phyloP scores from a whole-genome alignment of 306 rosid species.

The Vigna unguiculata region DNA sequence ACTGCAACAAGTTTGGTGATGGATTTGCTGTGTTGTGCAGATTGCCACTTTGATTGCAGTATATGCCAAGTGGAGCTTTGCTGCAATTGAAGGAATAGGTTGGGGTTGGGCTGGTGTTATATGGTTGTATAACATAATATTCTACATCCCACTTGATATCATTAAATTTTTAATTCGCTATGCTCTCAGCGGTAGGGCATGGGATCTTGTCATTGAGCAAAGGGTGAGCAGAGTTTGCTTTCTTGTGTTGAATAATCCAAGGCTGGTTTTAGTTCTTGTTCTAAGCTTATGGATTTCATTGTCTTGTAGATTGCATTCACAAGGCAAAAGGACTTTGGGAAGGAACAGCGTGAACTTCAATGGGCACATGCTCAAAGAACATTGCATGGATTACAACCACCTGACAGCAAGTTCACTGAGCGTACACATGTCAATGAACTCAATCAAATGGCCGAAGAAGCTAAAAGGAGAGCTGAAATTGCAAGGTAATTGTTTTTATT shows the following conservation, averaged over 20 bases:
- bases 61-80: slow-evolving; percentile 93
- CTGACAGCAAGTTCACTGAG: slow-evolving; percentile 84
- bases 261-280: slow-evolving; percentile 16
- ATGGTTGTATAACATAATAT: slow-evolving; percentile 89
- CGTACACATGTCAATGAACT: slow-evolving; percentile 85
- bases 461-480: slow-evolving; percentile 97
- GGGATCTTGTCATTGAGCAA: slow-evolving; percentile 99
- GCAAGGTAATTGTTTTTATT: slow-evolving; percentile 63
- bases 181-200: slow-evolving; percentile 90
- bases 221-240: slow-evolving; percentile 67
- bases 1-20: slow-evolving; percentile 25
- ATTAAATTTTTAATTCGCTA: slow-evolving; percentile 88
- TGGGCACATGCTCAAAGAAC: slow-evolving; percentile 99
- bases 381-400: slow-evolving; percentile 87
- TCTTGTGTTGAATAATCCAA: slow-evolving; percentile 27
- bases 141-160: slow-evolving; percentile 90
- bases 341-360: slow-evolving; percentile 97
- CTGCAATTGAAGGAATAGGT: slow-evolving; percentile 97
- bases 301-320: slow-evolving; percentile 89
- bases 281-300: slow-evolving; percentile 34
- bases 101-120: slow-evolving; percentile 99
- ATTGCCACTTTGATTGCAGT: slow-evolving; percentile 95
- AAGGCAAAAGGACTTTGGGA: slow-evolving; percentile 98
- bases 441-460: slow-evolving; percentile 98
- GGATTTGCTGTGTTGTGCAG: slow-evolving; percentile 53